Conservation (phyloP, 75 land plant genomes). For the Ceratopteris richardii region DNA sequence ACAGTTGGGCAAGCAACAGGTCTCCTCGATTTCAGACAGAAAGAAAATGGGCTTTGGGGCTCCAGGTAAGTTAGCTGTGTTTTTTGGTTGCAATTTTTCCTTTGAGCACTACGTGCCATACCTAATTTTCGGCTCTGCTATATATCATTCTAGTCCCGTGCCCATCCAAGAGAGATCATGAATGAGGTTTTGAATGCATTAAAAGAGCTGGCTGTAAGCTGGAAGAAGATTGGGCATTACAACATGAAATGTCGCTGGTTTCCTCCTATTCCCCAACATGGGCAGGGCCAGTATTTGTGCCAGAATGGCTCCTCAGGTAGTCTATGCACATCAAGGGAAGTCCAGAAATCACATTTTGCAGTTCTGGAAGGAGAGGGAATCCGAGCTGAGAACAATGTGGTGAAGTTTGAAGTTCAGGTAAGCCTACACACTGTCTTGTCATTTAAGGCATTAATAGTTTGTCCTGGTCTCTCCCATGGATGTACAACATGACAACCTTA, state of each 20-base stretch:
- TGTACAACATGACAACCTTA: no score
- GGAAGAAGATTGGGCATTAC: constrained; percentile 88
- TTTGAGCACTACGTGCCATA: no score
- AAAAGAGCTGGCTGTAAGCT: constrained; percentile 74
- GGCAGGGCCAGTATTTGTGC: constrained; percentile 10
- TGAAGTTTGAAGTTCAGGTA: constrained; percentile 91
- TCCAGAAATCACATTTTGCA: constrained; percentile 17
- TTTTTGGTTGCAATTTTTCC: not conserved
- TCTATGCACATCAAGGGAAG: not conserved
- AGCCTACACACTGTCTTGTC: no score
- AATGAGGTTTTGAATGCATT: constrained; percentile 65
- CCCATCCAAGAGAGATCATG: constrained; percentile 89
- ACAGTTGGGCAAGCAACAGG: no score
- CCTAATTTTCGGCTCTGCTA: no score
- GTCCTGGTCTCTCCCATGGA: no score
- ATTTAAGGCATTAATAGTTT: no score
- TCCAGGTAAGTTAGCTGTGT: constrained; percentile 24
- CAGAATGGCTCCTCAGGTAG: constrained; percentile 13
- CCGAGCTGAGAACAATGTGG: constrained; percentile 26
- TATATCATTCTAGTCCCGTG: constrained; percentile 87
- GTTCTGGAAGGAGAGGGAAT: constrained; percentile 22
- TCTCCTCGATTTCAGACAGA: constrained; percentile 32
- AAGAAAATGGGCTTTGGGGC: constrained; percentile 61
- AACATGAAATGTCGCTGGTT: constrained; percentile 89
- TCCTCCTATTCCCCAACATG: constrained; percentile 21